A percentile compares a stretch with the other conserved stretches of the same genome.
Conservation (phyloP, 306 rosid genomes). For the Potentilla sterilis region DNA sequence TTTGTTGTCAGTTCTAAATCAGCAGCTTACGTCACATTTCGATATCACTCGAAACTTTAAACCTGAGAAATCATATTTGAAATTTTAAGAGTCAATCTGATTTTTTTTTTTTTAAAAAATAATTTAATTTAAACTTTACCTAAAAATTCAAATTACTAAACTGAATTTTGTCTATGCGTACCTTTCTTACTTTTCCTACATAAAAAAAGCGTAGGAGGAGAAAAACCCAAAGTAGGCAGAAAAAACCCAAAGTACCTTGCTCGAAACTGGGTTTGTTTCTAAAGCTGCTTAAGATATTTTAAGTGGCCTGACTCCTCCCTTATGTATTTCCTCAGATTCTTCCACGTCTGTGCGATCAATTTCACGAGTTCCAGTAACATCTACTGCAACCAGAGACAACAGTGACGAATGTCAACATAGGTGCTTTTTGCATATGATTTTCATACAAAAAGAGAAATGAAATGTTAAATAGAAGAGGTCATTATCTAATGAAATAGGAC, state of each 20-base stretch:
- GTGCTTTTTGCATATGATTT: not conserved
- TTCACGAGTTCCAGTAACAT: slow-evolving; percentile 34
- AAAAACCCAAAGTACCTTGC: too few relatives aligned
- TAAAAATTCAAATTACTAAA: too few relatives aligned
- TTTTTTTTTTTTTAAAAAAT: too few relatives aligned
- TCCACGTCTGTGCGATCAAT: slow-evolving; percentile 25
- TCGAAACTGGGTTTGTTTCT: slow-evolving; percentile 40
- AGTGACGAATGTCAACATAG: slow-evolving; percentile 12
- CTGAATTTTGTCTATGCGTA: too few relatives aligned
- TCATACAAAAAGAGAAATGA: not conserved
- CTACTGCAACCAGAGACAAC: slow-evolving; percentile 27
- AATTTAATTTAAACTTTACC: too few relatives aligned
- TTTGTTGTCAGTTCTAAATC: too few relatives aligned
- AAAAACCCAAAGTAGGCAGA: not conserved
- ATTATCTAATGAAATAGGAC: not conserved
- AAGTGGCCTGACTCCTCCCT: slow-evolving; percentile 29
- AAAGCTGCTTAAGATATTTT: slow-evolving; percentile 49
- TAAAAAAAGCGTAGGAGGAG: not conserved
- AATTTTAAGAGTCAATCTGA: too few relatives aligned
- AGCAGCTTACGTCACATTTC: too few relatives aligned
- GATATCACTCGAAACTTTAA: too few relatives aligned
- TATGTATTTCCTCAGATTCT: slow-evolving; percentile 39
- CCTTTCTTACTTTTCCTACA: too few relatives aligned
- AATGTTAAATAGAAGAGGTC: not conserved
- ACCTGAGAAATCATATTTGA: too few relatives aligned